Conservation (phyloP, 306 rosid genomes). For the Dalbergia cultrata region DNA sequence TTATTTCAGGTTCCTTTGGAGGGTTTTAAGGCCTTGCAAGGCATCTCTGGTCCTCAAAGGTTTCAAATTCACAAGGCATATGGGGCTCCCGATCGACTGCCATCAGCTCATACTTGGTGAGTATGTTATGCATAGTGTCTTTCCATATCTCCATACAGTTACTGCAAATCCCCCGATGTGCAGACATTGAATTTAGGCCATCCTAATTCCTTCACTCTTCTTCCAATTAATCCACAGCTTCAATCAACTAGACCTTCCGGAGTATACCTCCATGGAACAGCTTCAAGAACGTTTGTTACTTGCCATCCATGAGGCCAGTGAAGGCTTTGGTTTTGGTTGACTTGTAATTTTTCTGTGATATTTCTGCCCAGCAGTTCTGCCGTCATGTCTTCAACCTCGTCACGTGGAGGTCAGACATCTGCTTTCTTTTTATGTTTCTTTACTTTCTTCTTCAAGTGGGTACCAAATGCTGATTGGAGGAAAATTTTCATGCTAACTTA, state of each 20-base stretch:
- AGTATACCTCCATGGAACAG: slow-evolving; percentile 91
- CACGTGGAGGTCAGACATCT: slow-evolving; percentile 64
- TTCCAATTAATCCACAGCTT: slow-evolving; percentile 63
- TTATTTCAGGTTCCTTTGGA: slow-evolving; percentile 93
- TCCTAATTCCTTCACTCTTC: slow-evolving; percentile 38
- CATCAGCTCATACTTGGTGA: slow-evolving; percentile 99
- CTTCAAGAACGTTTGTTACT: slow-evolving; percentile 95
- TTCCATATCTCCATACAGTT: background rate
- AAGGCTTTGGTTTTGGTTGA: slow-evolving; percentile 98
- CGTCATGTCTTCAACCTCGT: slow-evolving; percentile 51
- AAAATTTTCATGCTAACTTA: no score
- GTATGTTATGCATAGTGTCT: slow-evolving; percentile 3
- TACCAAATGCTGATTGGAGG: no score
- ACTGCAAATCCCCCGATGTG: slow-evolving; percentile 3
- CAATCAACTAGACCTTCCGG: slow-evolving; percentile 98
- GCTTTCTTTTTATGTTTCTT: slow-evolving; percentile 19
- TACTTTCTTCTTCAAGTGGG: no score
- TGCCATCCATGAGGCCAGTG: slow-evolving; percentile 97
- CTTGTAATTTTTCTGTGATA: slow-evolving; percentile 9
- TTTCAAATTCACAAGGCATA: slow-evolving; percentile 99
- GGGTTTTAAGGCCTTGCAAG: slow-evolving; percentile 98
- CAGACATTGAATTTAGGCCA: slow-evolving; percentile 21
- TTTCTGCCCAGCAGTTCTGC: slow-evolving; percentile 49
- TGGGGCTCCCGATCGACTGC: slow-evolving; percentile 96
- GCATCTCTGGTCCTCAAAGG: slow-evolving; percentile 97